These are phyloP conservation scores for Spathaspora arborariae DNA, from an alignment of 805 yeast species.

Conservation along the genomic window DNA sequence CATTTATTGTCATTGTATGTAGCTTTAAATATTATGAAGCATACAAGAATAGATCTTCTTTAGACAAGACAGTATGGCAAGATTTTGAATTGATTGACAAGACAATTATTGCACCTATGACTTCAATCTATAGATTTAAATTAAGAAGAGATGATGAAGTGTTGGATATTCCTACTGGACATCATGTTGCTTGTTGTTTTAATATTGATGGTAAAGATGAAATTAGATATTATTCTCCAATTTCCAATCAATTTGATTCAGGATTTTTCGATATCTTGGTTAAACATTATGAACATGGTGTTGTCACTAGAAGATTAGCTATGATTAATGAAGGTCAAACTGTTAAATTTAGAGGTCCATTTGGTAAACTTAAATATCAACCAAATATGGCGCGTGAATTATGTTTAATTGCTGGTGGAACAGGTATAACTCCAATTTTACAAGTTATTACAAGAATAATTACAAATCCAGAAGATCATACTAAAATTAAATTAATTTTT, in stretches of 20 bases:
- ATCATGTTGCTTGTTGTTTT: conserved; percentile 62
- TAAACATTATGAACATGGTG: conserved; percentile 71
- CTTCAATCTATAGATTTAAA: conserved; percentile 73
- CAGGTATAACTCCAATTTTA: conserved; percentile 86
- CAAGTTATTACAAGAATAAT: conserved; percentile 72
- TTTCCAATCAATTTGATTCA: conserved; percentile 61
- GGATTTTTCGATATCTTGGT: conserved; percentile 77
- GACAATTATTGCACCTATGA: conserved; percentile 65
- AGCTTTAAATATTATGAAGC: conserved; percentile 34
- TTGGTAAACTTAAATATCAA: conserved; percentile 62
- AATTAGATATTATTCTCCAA: conserved; percentile 72
- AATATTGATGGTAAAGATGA: conserved; percentile 47
- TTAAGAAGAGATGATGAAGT: conserved; percentile 57
- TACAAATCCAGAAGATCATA: conserved; percentile 63
- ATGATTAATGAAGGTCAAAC: conserved; percentile 58
- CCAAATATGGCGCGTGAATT: conserved; percentile 59
- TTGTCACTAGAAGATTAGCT: conserved; percentile 66
- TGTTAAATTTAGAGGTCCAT: conserved; percentile 75
- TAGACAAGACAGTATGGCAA: conserved; percentile 54
- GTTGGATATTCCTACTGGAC: conserved; percentile 69
- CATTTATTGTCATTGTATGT: conserved; percentile 33
- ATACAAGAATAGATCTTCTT: conserved; percentile 40
- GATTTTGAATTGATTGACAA: conserved; percentile 69
- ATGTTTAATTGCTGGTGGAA: conserved; percentile 77
- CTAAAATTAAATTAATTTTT: conserved; percentile 58